Conservation (phyloP, 306 rosid genomes). For the Psophocarpus tetragonolobus region DNA sequence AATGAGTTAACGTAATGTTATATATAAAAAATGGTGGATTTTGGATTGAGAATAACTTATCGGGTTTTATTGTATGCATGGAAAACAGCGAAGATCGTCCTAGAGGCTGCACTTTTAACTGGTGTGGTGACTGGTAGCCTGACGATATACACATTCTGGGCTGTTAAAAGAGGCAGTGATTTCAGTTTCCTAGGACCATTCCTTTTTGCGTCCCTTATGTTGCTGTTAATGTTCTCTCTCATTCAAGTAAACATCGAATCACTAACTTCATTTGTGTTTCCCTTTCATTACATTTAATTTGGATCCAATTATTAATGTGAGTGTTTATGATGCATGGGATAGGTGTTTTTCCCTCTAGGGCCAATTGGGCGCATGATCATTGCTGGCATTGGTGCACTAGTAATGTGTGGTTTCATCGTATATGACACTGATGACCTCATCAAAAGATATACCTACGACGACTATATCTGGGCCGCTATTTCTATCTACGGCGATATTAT, state of each 20-base stretch:
- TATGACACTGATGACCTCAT: slow-evolving; percentile 49
- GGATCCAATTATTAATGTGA: not conserved
- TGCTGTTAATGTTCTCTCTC: slow-evolving; percentile 41
- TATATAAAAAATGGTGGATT: no score
- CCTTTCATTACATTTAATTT: not conserved
- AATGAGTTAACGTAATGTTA: no score
- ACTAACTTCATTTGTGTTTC: not conserved
- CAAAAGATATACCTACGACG: slow-evolving; percentile 51
- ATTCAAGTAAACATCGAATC: slow-evolving; percentile 48
- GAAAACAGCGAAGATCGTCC: slow-evolving; percentile 39
- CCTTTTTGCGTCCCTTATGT: slow-evolving; percentile 51
- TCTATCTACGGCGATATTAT: slow-evolving; percentile 53
- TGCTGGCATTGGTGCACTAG: slow-evolving; percentile 42
- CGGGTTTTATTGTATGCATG: not conserved
- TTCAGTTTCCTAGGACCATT: slow-evolving; percentile 63
- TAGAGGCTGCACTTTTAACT: slow-evolving; percentile 53
- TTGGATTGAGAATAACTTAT: not conserved
- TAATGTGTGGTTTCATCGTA: slow-evolving; percentile 62
- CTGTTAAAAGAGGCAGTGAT: slow-evolving; percentile 55
- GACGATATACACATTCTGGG: slow-evolving; percentile 62
- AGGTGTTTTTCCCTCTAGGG: slow-evolving; percentile 52
- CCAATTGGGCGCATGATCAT: slow-evolving; percentile 39
- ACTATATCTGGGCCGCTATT: slow-evolving; percentile 58
- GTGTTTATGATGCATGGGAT: not conserved
- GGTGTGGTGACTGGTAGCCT: slow-evolving; percentile 48